A percentile compares a stretch with the other conserved stretches of the same genome.
These are phyloP conservation scores for Phlegmacium glaucopus DNA, from an alignment of 768 basidiomycete genomes.

Conservation along the genomic window DNA sequence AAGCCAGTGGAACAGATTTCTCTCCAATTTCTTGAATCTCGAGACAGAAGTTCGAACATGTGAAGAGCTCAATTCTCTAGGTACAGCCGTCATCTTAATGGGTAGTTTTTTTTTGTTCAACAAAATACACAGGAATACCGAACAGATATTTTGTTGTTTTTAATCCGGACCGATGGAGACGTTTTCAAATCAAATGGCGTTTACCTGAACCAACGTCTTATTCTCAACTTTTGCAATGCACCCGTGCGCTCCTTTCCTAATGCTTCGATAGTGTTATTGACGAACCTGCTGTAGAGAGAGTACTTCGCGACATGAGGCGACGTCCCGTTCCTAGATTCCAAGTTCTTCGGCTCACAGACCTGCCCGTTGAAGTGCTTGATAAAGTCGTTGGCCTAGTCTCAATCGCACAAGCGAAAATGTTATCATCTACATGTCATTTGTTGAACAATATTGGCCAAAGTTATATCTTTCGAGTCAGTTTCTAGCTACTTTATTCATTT, in stretches of 20 bases:
- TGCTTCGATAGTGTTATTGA: background rate
- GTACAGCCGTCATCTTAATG: background rate
- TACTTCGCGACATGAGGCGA: slow-evolving; percentile 16
- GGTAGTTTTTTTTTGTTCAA: background rate
- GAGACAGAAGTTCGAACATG: slow-evolving; percentile 6
- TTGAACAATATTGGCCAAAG: slow-evolving; percentile 18
- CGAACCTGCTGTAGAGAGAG: slow-evolving; percentile 8
- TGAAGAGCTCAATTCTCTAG: slow-evolving; percentile 3
- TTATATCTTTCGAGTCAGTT: slow-evolving; percentile 17
- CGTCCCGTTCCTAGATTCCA: slow-evolving; percentile 18
- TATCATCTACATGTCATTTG: slow-evolving; percentile 14
- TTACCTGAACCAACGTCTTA: slow-evolving; percentile 15
- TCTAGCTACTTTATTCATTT: background rate
- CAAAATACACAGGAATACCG: background rate
- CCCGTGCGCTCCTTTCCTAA: slow-evolving; percentile 12
- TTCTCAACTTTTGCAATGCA: slow-evolving; percentile 13
- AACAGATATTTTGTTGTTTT: slow-evolving; percentile 7
- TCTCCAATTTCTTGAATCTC: slow-evolving; percentile 14
- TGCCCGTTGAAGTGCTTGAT: slow-evolving; percentile 19
- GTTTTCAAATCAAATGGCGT: slow-evolving; percentile 20
- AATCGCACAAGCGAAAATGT: slow-evolving; percentile 10
- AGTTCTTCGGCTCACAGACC: slow-evolving; percentile 10
- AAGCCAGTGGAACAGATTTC: slow-evolving; percentile 19
- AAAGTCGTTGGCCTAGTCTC: slow-evolving; percentile 12
- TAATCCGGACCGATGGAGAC: slow-evolving; percentile 16